These are phyloP conservation scores for Trypanosoma conorhini DNA, from an alignment of 208 protist species.

Conservation along the genomic window DNA sequence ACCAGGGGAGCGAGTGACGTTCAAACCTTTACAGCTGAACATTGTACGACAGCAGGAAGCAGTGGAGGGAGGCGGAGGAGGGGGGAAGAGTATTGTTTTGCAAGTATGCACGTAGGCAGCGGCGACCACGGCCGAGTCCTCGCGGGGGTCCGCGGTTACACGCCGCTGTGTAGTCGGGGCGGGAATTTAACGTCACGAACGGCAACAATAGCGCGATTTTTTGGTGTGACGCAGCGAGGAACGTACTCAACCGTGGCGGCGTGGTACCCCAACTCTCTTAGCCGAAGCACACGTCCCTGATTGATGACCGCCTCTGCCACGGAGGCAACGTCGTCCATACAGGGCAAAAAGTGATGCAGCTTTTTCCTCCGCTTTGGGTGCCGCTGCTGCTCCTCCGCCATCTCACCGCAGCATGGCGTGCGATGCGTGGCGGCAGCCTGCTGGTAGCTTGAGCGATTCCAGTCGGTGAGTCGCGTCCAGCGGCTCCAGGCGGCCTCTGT, in stretches of 20 bases:
- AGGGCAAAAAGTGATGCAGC: constrained; percentile 42
- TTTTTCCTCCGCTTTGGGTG: constrained; percentile 29
- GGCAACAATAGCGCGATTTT: constrained; percentile 79
- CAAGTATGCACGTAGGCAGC: background rate
- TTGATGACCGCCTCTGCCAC: constrained; percentile 65
- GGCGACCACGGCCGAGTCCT: background rate
- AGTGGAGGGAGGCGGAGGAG: background rate
- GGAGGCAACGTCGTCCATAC: constrained; percentile 46
- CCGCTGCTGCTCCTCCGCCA: background rate
- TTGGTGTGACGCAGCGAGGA: constrained; percentile 72
- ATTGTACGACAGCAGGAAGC: background rate
- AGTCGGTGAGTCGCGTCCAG: constrained; percentile 66
- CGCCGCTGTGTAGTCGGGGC: background rate
- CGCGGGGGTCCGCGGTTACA: background rate
- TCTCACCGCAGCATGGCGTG: background rate
- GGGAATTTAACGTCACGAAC: constrained; percentile 7
- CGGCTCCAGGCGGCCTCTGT: constrained; percentile 31
- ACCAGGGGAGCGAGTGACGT: no score
- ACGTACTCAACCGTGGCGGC: constrained; percentile 59
- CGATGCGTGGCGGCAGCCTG: background rate
- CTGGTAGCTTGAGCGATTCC: constrained; percentile 49
- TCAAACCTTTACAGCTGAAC: no score
- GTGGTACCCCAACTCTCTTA: constrained; percentile 50
- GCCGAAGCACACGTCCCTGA: constrained; percentile 60
- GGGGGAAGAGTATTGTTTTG: background rate